Conservation (phyloP, 768 basidiomycete genomes). For the Termitomyces titanicus region DNA sequence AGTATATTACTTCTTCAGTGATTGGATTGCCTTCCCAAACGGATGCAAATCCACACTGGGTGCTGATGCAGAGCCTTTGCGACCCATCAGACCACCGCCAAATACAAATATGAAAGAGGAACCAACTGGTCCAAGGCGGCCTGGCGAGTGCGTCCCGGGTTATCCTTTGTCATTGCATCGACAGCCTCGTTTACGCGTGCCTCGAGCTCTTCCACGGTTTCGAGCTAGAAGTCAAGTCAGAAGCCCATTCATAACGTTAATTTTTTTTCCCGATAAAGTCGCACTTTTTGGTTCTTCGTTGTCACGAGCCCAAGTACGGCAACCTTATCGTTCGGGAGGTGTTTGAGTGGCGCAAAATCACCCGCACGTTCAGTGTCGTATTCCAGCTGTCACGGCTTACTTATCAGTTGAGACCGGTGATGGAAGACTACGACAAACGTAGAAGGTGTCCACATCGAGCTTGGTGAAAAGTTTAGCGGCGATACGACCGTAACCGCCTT, state of each 20-base stretch:
- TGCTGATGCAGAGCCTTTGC: conserved; percentile 48
- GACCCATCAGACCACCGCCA: conserved; percentile 2
- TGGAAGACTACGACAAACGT: conserved; percentile 27
- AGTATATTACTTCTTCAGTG: conserved; percentile 38
- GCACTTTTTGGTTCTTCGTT: conserved; percentile 42
- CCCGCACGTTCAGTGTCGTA: conserved; percentile 66
- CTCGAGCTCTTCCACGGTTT: conserved; percentile 45
- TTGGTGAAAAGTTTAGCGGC: conserved; percentile 52
- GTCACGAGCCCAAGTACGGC: conserved; percentile 49
- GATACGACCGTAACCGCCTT: conserved; percentile 58
- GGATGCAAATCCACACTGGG: conserved; percentile 64
- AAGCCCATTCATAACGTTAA: neutral
- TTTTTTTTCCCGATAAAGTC: neutral
- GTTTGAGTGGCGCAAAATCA: conserved; percentile 51
- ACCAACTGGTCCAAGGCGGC: conserved; percentile 51
- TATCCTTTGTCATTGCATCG: conserved; percentile 40
- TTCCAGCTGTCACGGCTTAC: conserved; percentile 44
- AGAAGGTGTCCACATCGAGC: conserved; percentile 55
- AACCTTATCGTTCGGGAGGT: conserved; percentile 44
- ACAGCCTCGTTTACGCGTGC: conserved; percentile 52
- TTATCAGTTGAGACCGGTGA: neutral
- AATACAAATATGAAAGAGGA: neutral
- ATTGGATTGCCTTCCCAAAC: conserved; percentile 57
- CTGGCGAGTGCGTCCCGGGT: conserved; percentile 40
- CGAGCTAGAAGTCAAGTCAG: conserved; percentile 32